Conservation (phyloP, 495 filamentous ascomycete genomes). For the Penicillium roqueforti region DNA sequence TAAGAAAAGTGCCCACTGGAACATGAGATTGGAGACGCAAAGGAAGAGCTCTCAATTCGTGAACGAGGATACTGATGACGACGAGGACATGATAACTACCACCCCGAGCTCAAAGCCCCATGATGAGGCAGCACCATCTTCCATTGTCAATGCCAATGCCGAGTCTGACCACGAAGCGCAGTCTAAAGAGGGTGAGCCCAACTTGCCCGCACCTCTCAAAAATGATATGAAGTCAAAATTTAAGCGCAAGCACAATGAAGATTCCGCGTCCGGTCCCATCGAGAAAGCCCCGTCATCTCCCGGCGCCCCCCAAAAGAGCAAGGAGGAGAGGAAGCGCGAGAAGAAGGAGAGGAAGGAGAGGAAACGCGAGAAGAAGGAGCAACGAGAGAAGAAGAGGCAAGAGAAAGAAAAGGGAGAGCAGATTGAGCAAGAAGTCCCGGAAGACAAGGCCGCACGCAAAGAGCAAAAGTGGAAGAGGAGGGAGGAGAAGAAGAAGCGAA, state of each 20-base stretch:
- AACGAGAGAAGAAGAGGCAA: slow-evolving; percentile 9
- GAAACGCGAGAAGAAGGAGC: slow-evolving; percentile 10
- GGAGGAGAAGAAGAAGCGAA: slow-evolving; percentile 13
- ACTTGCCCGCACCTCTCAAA: not conserved
- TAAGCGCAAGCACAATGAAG: slow-evolving; percentile 2
- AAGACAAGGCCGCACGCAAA: not conserved
- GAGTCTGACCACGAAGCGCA: not conserved
- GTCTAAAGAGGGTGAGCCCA: not conserved
- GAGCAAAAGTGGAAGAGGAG: slow-evolving; percentile 4
- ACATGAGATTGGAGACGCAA: not conserved
- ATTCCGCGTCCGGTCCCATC: not conserved
- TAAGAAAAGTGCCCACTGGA: slow-evolving; percentile 7
- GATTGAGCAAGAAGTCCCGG: not conserved
- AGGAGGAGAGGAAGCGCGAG: slow-evolving; percentile 12
- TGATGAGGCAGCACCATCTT: not conserved
- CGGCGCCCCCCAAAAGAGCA: not conserved
- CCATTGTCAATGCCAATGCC: not conserved
- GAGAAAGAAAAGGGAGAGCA: slow-evolving; percentile 1
- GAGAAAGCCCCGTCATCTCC: not conserved
- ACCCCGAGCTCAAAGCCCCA: not conserved
- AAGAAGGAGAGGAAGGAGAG: slow-evolving; percentile 12
- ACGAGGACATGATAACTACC: not conserved
- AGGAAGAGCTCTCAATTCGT: slow-evolving; percentile 28
- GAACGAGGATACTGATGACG: slow-evolving; percentile 15
- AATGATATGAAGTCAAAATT: slow-evolving; percentile 2